Conservation (phyloP, 352 stramenopile genomes). For the Pythium aquatile region DNA sequence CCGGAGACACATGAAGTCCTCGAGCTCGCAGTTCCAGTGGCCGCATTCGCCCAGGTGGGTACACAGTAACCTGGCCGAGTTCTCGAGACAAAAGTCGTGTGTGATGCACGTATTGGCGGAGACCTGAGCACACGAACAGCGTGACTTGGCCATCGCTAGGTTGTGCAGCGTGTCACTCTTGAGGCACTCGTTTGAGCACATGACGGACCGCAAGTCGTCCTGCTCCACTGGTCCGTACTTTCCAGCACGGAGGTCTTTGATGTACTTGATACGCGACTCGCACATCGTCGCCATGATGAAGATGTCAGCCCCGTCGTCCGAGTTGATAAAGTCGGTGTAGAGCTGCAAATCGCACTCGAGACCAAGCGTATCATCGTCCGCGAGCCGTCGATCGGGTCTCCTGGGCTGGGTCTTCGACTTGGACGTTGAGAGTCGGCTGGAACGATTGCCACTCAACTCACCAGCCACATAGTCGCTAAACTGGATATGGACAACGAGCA, state of each 20-base stretch:
- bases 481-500: background rate
- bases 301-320: slow-evolving; percentile 57
- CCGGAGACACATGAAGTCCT: slow-evolving; percentile 91
- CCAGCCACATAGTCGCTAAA: background rate
- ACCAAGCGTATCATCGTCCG: slow-evolving; percentile 10
- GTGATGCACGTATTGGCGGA: slow-evolving; percentile 62
- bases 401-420: background rate
- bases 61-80: slow-evolving; percentile 80
- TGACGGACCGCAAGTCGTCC: slow-evolving; percentile 64
- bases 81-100: slow-evolving; percentile 82
- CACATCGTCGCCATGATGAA: slow-evolving; percentile 73
- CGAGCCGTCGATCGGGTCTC: slow-evolving; percentile 5
- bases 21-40: slow-evolving; percentile 80
- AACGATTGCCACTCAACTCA: background rate
- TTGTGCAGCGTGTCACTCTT: slow-evolving; percentile 76
- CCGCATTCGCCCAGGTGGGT: slow-evolving; percentile 85
- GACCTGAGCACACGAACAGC: slow-evolving; percentile 81
- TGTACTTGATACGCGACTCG: slow-evolving; percentile 71
- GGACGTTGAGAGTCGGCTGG: background rate
- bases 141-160: slow-evolving; percentile 65
- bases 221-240: slow-evolving; percentile 62
- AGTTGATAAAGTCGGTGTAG: slow-evolving; percentile 56
- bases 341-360: slow-evolving; percentile 47
- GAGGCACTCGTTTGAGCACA: slow-evolving; percentile 87
- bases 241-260: slow-evolving; percentile 58